These are phyloP conservation scores for Vigna radiata DNA, from an alignment of 306 rosid species.

Conservation along the genomic window DNA sequence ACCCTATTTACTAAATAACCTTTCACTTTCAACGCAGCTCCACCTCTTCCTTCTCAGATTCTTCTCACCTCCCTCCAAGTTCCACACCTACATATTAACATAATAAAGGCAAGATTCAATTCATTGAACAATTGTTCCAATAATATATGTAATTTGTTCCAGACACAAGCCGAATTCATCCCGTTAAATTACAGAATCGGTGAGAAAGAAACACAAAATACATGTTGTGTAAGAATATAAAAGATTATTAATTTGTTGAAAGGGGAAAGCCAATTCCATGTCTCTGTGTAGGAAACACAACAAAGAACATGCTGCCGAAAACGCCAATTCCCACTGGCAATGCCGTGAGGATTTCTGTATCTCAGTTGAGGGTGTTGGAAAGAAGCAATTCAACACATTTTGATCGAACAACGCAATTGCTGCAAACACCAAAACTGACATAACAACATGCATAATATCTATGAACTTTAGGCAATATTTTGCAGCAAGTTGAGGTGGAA, in stretches of 20 bases:
- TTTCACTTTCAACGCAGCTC: too few species aligned
- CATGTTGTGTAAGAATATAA: background rate
- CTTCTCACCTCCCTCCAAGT: too few species aligned
- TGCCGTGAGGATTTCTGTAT: constrained; percentile 58
- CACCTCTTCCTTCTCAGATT: too few species aligned
- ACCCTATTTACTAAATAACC: too few species aligned
- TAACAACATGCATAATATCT: constrained; percentile 69
- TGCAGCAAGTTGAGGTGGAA: constrained; percentile 53
- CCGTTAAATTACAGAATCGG: background rate
- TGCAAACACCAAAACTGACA: constrained; percentile 69
- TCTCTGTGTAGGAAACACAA: constrained; percentile 67
- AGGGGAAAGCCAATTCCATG: constrained; percentile 88
- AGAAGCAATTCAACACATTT: constrained; percentile 72
- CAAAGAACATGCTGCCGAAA: constrained; percentile 62
- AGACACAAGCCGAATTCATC: background rate
- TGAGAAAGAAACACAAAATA: background rate
- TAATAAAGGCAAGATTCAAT: background rate
- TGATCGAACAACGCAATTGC: constrained; percentile 75
- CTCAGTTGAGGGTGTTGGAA: constrained; percentile 67
- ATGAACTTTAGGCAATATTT: constrained; percentile 58
- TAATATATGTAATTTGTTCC: background rate
- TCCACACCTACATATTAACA: background rate
- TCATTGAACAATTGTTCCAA: background rate
- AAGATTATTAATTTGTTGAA: constrained; percentile 45
- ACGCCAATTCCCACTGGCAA: constrained; percentile 76